These are phyloP conservation scores for Phialophora verrucosa DNA, from an alignment of 2,329 filamentous ascomycete species.

Conservation along the genomic window DNA sequence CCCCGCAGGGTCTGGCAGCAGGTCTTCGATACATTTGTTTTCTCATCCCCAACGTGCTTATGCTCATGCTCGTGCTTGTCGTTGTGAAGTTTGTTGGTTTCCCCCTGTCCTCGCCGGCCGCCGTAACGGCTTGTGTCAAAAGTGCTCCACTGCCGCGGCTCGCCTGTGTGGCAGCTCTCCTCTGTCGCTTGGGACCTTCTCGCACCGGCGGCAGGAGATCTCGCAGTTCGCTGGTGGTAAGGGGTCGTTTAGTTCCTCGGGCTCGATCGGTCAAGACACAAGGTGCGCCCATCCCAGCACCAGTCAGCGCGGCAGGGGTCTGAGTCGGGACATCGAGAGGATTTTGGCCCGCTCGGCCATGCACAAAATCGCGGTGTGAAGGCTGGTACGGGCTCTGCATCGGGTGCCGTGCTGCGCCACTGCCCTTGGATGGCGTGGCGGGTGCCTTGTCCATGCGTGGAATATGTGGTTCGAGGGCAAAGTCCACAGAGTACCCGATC, in stretches of 20 bases:
- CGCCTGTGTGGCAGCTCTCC: too few relatives aligned
- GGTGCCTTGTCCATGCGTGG: not conserved
- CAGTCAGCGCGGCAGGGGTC: not conserved
- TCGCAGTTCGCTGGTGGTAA: not conserved
- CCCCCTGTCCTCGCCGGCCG: not conserved
- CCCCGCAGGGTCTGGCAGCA: not conserved
- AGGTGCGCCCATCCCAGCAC: not conserved
- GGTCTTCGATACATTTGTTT: not conserved
- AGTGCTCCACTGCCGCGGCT: not conserved
- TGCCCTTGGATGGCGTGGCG: not conserved
- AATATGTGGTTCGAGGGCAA: not conserved
- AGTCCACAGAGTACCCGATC: not conserved
- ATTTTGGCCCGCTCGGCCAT: not conserved
- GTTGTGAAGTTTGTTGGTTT: not conserved
- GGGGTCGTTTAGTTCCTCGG: not conserved
- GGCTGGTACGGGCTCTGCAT: not conserved
- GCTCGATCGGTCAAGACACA: not conserved
- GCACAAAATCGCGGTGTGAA: too few relatives aligned
- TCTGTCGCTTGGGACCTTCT: not conserved
- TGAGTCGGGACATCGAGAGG: not conserved
- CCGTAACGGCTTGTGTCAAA: not conserved
- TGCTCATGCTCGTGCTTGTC: not conserved
- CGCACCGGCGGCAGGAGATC: not conserved
- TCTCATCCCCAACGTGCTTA: not conserved
- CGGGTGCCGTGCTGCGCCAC: not conserved